Evolutionary conservation across 176 grass and related monocot species (phyloP).

Genomic region (Hyparrhenia diplandra): DNA sequence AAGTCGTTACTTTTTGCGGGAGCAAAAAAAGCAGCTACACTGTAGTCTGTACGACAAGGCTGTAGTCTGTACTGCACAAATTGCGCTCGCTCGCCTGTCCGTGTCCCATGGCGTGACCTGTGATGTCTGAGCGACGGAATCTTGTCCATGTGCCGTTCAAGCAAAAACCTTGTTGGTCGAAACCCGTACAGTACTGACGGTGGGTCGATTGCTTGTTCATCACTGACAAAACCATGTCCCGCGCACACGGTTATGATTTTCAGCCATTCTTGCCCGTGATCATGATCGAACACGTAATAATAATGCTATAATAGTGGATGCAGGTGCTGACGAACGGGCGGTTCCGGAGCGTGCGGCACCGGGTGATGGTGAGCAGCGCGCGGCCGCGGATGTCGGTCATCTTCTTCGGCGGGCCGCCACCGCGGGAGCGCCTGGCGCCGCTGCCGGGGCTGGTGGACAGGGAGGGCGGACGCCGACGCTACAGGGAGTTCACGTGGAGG

Average conservation of each 20-base stretch:
- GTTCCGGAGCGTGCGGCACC: constrained; percentile 81
- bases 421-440: constrained; percentile 49
- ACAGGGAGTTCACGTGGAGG: constrained; percentile 91
- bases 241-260: not conserved
- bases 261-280: too few species aligned
- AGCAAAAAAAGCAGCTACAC: not conserved
- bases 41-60: not conserved
- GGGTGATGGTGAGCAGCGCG: constrained; percentile 54
- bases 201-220: not conserved
- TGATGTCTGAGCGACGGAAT: not conserved
- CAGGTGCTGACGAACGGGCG: constrained; percentile 85
- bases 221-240: not conserved
- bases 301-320: too few species aligned
- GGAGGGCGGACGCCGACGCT: constrained; percentile 51
- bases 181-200: not conserved
- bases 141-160: not conserved
- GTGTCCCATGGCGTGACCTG: not conserved
- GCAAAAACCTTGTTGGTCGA: too few species aligned
- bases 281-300: too few species aligned
- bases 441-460: constrained; percentile 40
- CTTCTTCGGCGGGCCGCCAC: constrained; percentile 72
- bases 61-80: too few species aligned
- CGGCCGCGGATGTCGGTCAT: constrained; percentile 64
- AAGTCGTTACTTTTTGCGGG: not conserved
- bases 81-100: not conserved